Evolutionary conservation across 257 asterid genomes (phyloP).

Genomic region (Nicotiana obtusifolia): DNA sequence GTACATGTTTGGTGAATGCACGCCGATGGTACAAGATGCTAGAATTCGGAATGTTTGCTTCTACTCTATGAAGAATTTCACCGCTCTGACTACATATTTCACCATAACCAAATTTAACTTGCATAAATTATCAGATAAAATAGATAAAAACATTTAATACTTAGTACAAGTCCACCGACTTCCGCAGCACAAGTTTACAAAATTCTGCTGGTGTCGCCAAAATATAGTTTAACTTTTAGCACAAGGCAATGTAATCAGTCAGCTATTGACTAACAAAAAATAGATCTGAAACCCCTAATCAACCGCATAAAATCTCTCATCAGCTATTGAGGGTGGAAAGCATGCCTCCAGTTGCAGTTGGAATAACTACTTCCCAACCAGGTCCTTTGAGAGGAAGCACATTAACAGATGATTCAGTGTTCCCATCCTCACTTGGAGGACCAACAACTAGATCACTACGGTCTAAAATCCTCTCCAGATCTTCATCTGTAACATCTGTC

Average conservation of each 20-base stretch:
- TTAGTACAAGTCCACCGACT: not conserved
- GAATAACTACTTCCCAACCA: constrained; percentile 99
- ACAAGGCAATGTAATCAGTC: not conserved
- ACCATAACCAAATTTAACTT: not conserved
- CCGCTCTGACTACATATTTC: not conserved
- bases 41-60: not conserved
- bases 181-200: too few relatives aligned
- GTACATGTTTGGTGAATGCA: not conserved
- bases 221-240: too few relatives aligned
- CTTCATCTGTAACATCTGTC: constrained; percentile 72
- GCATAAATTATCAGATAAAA: too few relatives aligned
- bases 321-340: constrained; percentile 74
- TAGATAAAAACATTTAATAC: too few relatives aligned
- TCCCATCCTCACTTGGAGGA: constrained; percentile 17
- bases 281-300: not conserved
- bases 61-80: not conserved
- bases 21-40: not conserved
- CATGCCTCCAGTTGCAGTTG: constrained; percentile 72
- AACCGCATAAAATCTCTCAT: not conserved
- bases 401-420: not conserved
- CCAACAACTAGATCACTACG: constrained; percentile 60
- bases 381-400: constrained; percentile 75
- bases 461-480: constrained; percentile 68
- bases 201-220: too few relatives aligned
- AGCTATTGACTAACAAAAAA: not conserved